Base-by-base conservation (phyloP, 1,284 basidiomycete genomes). In the Ceratobasidium sp. region DNA sequence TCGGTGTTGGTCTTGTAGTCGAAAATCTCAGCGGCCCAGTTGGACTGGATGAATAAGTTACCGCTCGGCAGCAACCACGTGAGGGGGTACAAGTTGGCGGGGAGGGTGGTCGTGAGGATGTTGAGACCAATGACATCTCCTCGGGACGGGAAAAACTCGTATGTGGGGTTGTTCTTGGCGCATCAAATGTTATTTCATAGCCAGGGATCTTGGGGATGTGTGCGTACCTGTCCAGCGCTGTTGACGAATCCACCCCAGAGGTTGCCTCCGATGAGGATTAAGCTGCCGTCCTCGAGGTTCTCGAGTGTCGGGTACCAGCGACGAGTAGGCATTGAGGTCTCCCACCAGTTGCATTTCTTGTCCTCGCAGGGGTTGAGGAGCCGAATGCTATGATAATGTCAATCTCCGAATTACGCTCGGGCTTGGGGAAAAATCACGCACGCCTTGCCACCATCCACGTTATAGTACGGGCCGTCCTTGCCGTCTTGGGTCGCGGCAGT, bases 41-140 rank as follows among this genome's bases (percentile, higher is more conserved):
- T 94, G 1, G 93, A 90, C 77, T 96, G 93, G 45, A 96, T 82
- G 75, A 96, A 87, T 80, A 92, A 84, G 74, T 87, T 87, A 50
- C 93, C 94, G 0, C 90, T 92, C 0, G 92, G 86, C 81, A 96
- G 85, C 57, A 95, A 84, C 85, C 85, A 96, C 0, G 90, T 88
- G 74, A 94, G 87, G 0, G 93, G 87, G 74, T 96, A 97, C 2
- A 94, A 84, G 80, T 97, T 97, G 75, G 96, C 84, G 56, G 94
- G 94, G 45, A 92, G 90, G 0, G 94, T 93, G 47, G 86, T 83
- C 71, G 86, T 80, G 80, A 97, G 85, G 80, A 97, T 92, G 68
- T 90, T 80, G 82, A 96, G 89, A n/a, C 85, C 81, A 74, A 86
- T 81, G 1, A 89, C 82, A 2, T 80, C 77, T 34, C 86, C 84